Conservation (phyloP, 1,284 basidiomycete species). For the Butyriboletus appendiculatus region DNA sequence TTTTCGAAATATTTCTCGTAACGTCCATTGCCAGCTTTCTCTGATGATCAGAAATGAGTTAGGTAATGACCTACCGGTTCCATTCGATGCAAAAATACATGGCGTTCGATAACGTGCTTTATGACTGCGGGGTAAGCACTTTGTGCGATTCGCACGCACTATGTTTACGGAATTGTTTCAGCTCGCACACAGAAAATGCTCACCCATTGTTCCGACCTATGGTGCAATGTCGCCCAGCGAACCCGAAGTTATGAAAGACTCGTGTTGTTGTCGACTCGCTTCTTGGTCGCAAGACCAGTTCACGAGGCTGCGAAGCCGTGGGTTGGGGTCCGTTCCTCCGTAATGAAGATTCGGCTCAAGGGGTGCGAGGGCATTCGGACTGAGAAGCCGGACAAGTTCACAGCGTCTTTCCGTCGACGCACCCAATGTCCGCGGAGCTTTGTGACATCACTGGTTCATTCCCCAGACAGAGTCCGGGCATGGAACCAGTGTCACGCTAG, state of each 20-base stretch:
- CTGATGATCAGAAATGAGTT: not conserved
- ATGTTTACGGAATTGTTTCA: not conserved
- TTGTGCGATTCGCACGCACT: conserved; percentile 21
- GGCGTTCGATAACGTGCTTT: conserved; percentile 7
- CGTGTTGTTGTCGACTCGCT: not conserved
- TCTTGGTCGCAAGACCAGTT: conserved; percentile 10
- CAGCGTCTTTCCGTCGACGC: conserved; percentile 10
- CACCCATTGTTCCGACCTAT: conserved; percentile 4
- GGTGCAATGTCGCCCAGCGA: not conserved
- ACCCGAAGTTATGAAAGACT: conserved; percentile 6
- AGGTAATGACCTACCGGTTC: conserved; percentile 5
- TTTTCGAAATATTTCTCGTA: conserved; percentile 1
- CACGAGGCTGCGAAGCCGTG: conserved; percentile 15
- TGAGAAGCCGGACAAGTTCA: conserved; percentile 20
- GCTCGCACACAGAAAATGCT: not conserved
- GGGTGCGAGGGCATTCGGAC: conserved; percentile 10
- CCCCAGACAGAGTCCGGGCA: conserved; percentile 11
- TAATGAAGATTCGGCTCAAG: conserved; percentile 23
- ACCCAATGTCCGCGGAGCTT: conserved; percentile 30
- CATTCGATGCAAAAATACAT: not conserved
- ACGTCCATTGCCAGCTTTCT: not conserved
- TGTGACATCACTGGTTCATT: conserved; percentile 4
- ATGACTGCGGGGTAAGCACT: conserved; percentile 28
- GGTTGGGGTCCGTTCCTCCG: conserved; percentile 14
- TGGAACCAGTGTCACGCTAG: conserved; percentile 1